phyloP scores from a whole-genome alignment of 495 filamentous ascomycete species.

The Penicillium soppii region DNA sequence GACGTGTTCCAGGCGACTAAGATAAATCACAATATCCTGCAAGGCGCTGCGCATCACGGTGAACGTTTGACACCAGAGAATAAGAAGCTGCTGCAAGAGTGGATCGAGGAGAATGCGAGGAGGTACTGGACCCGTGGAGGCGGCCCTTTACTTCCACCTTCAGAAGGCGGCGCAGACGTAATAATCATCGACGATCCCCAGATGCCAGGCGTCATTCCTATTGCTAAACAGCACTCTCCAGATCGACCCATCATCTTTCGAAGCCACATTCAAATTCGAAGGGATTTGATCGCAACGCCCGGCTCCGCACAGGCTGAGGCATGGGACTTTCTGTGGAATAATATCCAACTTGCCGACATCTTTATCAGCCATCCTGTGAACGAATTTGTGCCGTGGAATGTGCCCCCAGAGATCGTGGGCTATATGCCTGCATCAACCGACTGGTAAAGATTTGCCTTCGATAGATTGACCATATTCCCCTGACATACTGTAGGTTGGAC shows the following conservation, averaged over 20 bases:
- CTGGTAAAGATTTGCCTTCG: slow-evolving; percentile 47
- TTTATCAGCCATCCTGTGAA: slow-evolving; percentile 86
- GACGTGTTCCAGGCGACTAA: slow-evolving; percentile 87
- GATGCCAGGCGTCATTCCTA: slow-evolving; percentile 78
- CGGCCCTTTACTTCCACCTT: slow-evolving; percentile 65
- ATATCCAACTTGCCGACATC: slow-evolving; percentile 68
- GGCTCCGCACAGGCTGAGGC: slow-evolving; percentile 70
- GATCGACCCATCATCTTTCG: slow-evolving; percentile 76
- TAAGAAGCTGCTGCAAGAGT: slow-evolving; percentile 60
- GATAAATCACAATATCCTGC: slow-evolving; percentile 89
- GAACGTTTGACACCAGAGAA: slow-evolving; percentile 62
- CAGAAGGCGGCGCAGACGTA: slow-evolving; percentile 76
- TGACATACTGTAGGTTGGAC: slow-evolving; percentile 60
- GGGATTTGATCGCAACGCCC: slow-evolving; percentile 62
- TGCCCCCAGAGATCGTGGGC: slow-evolving; percentile 65
- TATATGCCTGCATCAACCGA: slow-evolving; percentile 86
- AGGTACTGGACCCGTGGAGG: slow-evolving; percentile 71
- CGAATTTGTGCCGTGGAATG: slow-evolving; percentile 68
- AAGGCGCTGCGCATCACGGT: slow-evolving; percentile 68
- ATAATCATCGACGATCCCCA: slow-evolving; percentile 85
- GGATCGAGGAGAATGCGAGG: slow-evolving; percentile 75
- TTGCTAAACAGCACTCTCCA: slow-evolving; percentile 71
- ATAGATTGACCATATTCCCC: slow-evolving; percentile 1
- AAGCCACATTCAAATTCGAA: slow-evolving; percentile 82
- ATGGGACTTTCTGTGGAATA: slow-evolving; percentile 76